Conservation (phyloP, 140 eudicot genomes). For the Ambrosia hybrid region DNA sequence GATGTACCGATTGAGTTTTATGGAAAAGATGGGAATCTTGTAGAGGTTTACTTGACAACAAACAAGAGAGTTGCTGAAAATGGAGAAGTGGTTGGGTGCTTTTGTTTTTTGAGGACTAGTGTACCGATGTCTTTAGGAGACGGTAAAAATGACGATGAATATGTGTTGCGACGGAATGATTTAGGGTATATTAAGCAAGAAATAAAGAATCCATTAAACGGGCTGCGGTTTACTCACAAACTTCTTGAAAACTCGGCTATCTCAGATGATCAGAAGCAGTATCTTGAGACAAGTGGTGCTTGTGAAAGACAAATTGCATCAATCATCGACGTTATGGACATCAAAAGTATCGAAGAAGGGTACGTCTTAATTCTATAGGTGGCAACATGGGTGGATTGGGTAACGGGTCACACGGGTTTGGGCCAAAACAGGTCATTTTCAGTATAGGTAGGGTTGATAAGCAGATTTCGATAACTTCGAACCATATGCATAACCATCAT, state of each 20-base stretch:
- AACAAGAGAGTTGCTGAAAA: constrained; percentile 41
- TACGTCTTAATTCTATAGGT: constrained; percentile 25
- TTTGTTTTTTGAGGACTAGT: constrained; percentile 53
- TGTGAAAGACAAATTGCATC: constrained; percentile 64
- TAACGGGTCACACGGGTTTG: background rate
- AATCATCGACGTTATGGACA: constrained; percentile 39
- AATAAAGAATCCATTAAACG: constrained; percentile 60
- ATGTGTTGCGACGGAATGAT: constrained; percentile 33
- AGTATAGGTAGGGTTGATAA: background rate
- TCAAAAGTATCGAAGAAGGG: constrained; percentile 51
- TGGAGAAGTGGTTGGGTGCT: constrained; percentile 54
- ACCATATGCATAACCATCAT: background rate
- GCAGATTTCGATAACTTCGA: background rate
- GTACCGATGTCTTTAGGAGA: constrained; percentile 6
- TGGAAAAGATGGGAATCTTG: constrained; percentile 41
- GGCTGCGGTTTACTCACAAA: constrained; percentile 57
- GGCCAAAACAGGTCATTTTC: background rate
- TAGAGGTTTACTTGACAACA: constrained; percentile 54
- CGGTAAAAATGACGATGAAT: constrained; percentile 16
- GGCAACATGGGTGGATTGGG: background rate
- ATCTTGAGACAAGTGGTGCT: constrained; percentile 61
- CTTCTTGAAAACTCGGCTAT: constrained; percentile 48
- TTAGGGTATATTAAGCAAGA: constrained; percentile 57
- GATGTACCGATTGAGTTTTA: constrained; percentile 52
- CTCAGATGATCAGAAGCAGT: constrained; percentile 59